Base-by-base conservation (phyloP, 2,329 filamentous ascomycete species). In the Aspergillus glaucus region DNA sequence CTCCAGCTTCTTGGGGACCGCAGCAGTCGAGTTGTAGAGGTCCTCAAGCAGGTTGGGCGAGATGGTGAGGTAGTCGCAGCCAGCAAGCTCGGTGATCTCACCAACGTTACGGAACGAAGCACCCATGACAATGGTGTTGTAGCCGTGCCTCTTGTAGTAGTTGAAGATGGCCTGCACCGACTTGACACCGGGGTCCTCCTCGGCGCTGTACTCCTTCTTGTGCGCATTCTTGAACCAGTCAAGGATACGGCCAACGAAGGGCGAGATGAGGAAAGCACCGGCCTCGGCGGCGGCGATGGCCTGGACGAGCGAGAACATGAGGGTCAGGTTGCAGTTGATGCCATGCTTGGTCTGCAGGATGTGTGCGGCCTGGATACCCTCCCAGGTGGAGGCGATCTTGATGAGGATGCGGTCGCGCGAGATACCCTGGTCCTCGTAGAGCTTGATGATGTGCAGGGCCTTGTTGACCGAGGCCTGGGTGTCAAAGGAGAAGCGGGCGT, bases 141-240 rank as follows among this genome's bases (percentile, higher is more conserved):
- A 96, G 73, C 87, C 89, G 74, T 79, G 88, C 82, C 97, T 97
- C 88, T 98, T 98, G 87, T 98, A 98, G 88, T 98, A 98, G 84
- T 98, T 93, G 85, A 86, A 98, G 79, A 98, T 98, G 74, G 66
- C 70, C 81, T 92, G 81, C 68, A 98, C 93, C 59, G 87, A 92
- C 78, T 88, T 82, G 74, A 98, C 93, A 79, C 93, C 93, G 50
- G 93, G 93, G 79, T 98, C 93, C 73, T 95, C 88, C 74, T 87
- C 78, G 72, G 89, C 82, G 70, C 79, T 67, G 84, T 91, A 98
- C 61, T 93, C 87, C 82, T 94, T 91, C 85, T 95, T 95, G 73
- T 84, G 88, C 63, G 84, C 78, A 51, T 88, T 88, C 88, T 98
- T 98, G 88, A 86, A 96, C 92, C 92, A 98, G 79, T 98, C 93